These are phyloP conservation scores for Gaillardinia entomophila DNA, from an alignment of 805 yeast species.

Conservation along the genomic window DNA sequence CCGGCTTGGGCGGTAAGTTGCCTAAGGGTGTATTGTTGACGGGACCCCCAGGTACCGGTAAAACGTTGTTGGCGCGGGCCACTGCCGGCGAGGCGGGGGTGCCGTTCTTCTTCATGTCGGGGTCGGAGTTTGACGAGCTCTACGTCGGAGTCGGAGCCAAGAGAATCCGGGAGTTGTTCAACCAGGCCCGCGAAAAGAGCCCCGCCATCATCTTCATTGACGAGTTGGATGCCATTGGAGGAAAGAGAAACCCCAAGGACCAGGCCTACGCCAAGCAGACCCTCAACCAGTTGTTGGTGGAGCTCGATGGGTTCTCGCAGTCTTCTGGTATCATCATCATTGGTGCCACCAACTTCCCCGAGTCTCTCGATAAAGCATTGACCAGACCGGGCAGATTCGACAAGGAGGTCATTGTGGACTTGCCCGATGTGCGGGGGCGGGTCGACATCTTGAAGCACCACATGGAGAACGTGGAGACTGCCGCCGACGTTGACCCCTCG, in stretches of 20 bases:
- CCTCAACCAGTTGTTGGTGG: slow-evolving; percentile 89
- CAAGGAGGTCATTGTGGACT: slow-evolving; percentile 87
- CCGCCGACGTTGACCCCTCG: slow-evolving; percentile 77
- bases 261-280: slow-evolving; percentile 99
- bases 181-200: slow-evolving; percentile 89
- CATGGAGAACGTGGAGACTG: slow-evolving; percentile 82
- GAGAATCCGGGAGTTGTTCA: slow-evolving; percentile 88
- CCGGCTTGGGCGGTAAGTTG: slow-evolving; percentile 93
- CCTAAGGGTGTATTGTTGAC: slow-evolving; percentile 96
- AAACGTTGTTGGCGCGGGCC: slow-evolving; percentile 92
- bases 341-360: slow-evolving; percentile 98
- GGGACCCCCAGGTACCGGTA: slow-evolving; percentile 99
- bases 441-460: slow-evolving; percentile 87
- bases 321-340: slow-evolving; percentile 89
- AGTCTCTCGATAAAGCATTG: slow-evolving; percentile 90
- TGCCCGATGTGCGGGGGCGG: slow-evolving; percentile 98
- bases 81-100: slow-evolving; percentile 99
- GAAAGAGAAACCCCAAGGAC: slow-evolving; percentile 93
- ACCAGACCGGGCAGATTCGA: slow-evolving; percentile 99
- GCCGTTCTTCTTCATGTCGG: slow-evolving; percentile 97
- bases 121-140: slow-evolving; percentile 95
- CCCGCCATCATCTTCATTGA: slow-evolving; percentile 97
- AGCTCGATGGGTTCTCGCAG: slow-evolving; percentile 92
- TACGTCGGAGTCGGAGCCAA: slow-evolving; percentile 99
- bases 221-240: slow-evolving; percentile 98